A percentile compares a stretch with the other conserved stretches of the same genome.
phyloP scores from a whole-genome alignment of 306 rosid genomes.

The Delonix regia region DNA sequence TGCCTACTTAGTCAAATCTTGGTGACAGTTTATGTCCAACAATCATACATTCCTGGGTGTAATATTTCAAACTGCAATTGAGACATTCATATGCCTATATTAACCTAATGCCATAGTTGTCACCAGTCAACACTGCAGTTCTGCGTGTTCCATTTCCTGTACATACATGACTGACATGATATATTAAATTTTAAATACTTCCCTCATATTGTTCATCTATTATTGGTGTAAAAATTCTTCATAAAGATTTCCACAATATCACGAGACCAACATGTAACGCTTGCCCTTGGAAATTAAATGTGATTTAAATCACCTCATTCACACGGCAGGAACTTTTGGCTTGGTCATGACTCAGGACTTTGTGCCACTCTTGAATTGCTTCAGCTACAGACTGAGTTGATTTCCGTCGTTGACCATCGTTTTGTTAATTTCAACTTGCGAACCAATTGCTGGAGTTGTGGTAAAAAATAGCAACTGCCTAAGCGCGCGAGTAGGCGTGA shows the following conservation, averaged over 20 bases:
- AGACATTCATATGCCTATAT: neutral
- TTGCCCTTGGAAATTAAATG: too few relatives aligned
- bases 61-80: neutral
- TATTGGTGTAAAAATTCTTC: too few relatives aligned
- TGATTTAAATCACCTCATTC: neutral
- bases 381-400: neutral
- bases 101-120: neutral
- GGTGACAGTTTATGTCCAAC: neutral
- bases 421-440: neutral
- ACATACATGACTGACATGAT: too few relatives aligned
- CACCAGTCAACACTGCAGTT: neutral
- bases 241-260: too few relatives aligned
- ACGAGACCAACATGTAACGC: neutral
- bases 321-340: neutral
- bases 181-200: too few relatives aligned
- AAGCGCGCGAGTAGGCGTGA: too few relatives aligned
- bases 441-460: neutral
- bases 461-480: too few relatives aligned
- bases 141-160: too few relatives aligned
- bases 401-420: neutral
- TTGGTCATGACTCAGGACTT: neutral
- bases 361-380: neutral
- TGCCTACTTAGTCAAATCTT: neutral
- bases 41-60: too few relatives aligned
- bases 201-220: too few relatives aligned